Conservation (phyloP, 805 yeast species). For the Isabelozyma rhagii region DNA sequence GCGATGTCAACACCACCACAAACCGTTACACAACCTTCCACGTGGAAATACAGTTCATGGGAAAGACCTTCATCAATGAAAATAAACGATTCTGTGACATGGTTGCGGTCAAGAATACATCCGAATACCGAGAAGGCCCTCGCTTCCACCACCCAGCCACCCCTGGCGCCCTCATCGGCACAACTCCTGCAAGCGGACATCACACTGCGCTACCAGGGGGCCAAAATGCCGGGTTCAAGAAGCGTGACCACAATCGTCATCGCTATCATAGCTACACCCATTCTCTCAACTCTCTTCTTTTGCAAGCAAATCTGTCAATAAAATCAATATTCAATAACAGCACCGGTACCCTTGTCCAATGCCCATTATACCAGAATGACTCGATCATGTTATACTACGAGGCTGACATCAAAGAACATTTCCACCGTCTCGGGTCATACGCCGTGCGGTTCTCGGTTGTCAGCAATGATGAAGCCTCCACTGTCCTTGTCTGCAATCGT, state of each 20-base stretch:
- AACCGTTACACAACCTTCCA: slow-evolving; percentile 50
- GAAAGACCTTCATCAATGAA: slow-evolving; percentile 36
- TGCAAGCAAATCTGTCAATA: slow-evolving; percentile 13
- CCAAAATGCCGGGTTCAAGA: neutral
- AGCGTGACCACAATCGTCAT: no score
- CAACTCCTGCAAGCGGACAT: neutral
- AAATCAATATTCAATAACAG: slow-evolving; percentile 18
- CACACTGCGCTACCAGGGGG: neutral
- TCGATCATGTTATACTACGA: slow-evolving; percentile 35
- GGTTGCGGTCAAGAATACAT: slow-evolving; percentile 35
- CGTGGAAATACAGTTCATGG: slow-evolving; percentile 42
- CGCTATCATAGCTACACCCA: neutral
- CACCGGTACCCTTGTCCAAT: slow-evolving; percentile 24
- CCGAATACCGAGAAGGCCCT: slow-evolving; percentile 21
- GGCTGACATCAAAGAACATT: slow-evolving; percentile 37
- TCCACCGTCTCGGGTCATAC: slow-evolving; percentile 45
- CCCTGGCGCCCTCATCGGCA: neutral
- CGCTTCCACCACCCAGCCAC: slow-evolving; percentile 10
- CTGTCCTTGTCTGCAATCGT: slow-evolving; percentile 45
- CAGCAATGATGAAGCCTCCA: slow-evolving; percentile 31
- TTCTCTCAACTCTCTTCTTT: slow-evolving; percentile 1
- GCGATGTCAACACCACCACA: slow-evolving; percentile 44
- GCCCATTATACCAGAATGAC: slow-evolving; percentile 38
- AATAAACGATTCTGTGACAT: slow-evolving; percentile 43
- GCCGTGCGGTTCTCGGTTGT: slow-evolving; percentile 39